phyloP scores from a whole-genome alignment of 371 early-diverging fungal genomes.

The Mucor sp. region DNA sequence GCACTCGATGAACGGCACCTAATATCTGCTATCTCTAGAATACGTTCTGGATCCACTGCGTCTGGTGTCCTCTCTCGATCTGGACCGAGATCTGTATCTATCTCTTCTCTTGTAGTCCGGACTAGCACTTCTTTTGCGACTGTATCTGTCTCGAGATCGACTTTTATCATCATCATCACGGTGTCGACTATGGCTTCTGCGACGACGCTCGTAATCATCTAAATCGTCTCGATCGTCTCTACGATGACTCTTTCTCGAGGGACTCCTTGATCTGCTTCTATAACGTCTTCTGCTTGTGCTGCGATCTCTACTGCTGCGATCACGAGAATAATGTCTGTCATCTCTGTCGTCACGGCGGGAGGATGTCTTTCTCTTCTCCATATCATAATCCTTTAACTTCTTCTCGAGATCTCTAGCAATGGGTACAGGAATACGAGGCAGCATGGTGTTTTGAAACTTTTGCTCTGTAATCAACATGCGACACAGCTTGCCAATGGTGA shows the following conservation, averaged over 20 bases:
- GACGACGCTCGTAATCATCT: constrained; percentile 33
- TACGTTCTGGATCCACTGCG: neutral
- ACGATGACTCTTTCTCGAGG: constrained; percentile 11
- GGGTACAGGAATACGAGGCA: constrained; percentile 85
- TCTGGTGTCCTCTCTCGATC: constrained; percentile 8
- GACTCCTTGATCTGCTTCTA: constrained; percentile 26
- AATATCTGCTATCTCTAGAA: constrained; percentile 6
- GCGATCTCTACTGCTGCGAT: neutral
- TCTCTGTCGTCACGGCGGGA: neutral
- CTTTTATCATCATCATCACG: constrained; percentile 18
- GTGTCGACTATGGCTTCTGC: neutral
- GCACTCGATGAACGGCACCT: neutral
- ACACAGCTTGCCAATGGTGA: constrained; percentile 73
- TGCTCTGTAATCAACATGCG: constrained; percentile 68
- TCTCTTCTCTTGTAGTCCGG: constrained; percentile 11
- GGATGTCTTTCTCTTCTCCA: constrained; percentile 21
- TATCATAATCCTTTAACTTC: constrained; percentile 63
- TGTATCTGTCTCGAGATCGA: constrained; percentile 12
- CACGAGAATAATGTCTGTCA: constrained; percentile 1
- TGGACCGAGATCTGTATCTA: constrained; percentile 8
- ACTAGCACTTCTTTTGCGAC: neutral
- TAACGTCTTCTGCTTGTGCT: neutral
- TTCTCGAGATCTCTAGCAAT: constrained; percentile 76
- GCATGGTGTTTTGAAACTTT: constrained; percentile 76
- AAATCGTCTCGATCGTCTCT: constrained; percentile 36